phyloP scores from a whole-genome alignment of 345 rosid genomes.

The Schrenkiella parvula region DNA sequence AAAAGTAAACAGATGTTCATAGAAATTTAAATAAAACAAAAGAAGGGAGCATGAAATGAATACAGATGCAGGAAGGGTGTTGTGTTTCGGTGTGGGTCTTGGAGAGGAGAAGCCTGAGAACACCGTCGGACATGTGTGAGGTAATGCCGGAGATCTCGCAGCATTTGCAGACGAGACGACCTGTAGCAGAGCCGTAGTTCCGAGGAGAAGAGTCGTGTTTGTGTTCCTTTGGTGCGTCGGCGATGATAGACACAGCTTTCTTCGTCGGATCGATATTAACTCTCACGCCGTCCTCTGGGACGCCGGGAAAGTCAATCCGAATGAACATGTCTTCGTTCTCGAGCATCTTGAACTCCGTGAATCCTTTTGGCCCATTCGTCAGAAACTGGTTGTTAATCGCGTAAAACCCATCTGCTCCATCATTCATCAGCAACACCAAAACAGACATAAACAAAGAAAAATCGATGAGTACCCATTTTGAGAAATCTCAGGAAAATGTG shows the following conservation, averaged over 20 bases:
- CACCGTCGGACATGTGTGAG: slow-evolving; percentile 23
- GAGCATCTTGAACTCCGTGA: slow-evolving; percentile 3
- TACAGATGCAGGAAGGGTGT: slow-evolving; percentile 10
- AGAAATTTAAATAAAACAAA: background rate
- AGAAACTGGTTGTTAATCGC: slow-evolving; percentile 31
- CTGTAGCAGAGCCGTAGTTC: background rate
- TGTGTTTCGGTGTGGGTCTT: background rate
- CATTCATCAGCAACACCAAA: background rate
- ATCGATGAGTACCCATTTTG: background rate
- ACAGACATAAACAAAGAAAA: background rate
- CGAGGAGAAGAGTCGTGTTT: slow-evolving; percentile 14
- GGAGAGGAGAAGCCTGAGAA: slow-evolving; percentile 17
- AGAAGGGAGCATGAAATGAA: no score
- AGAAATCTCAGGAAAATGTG: background rate
- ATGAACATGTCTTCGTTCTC: slow-evolving; percentile 22
- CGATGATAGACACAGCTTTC: background rate
- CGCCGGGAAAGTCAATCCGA: slow-evolving; percentile 13
- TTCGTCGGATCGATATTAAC: background rate
- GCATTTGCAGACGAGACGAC: slow-evolving; percentile 6
- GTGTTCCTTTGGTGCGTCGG: slow-evolving; percentile 13
- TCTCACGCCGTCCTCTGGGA: background rate
- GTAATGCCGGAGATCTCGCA: slow-evolving; percentile 7
- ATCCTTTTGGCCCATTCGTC: slow-evolving; percentile 22
- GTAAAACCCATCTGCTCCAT: slow-evolving; percentile 21
- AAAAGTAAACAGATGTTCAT: background rate